Base-by-base conservation (phyloP, 345 rosid species). In the Ricinus communis region DNA sequence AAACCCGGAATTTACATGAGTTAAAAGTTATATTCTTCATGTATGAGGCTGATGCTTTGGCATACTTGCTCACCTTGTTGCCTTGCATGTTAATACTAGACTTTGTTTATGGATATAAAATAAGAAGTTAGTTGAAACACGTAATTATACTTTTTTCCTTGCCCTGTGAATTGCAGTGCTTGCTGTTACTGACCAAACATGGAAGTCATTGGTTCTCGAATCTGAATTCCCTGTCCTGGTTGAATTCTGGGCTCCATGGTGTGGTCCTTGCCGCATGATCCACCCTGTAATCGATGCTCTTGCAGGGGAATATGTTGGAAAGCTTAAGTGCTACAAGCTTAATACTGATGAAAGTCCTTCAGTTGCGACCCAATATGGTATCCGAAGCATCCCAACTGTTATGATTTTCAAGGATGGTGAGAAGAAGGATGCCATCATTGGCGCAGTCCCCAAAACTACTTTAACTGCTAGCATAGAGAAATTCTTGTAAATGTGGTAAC, bases 171-270 rank as follows among this genome's bases (percentile, higher is more conserved):
- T 10, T 62, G 78, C 78, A 82, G 85, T 82, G 68, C 51, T 79
- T 22, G 43, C 72, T 12, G 85, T 82, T 28, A 72, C 75, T 52
- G 87, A 79, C 43, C 66, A 67, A 0, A 72, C 78, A 30, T 84
- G 87, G 87, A 71, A 82, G 50, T 66, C 83, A 1, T 71, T 70
- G 7, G 82, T 84, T 24, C 78, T 84, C 8, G 82, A 75, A 7
- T 74, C 82, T 21, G 75, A 74, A 14, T 25, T 54, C 28, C 80
- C 87, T 5, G 83, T 84, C 14, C 75, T 84, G 49, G 87, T 84
- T 9, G 87, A 84, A 62, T 84, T 84, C 69, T 84, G 87, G 87
- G 87, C 87, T 51, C 87, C 87, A 22, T 84, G 87, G 87, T 84
- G 87, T 38, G 87, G 87, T 25, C 87, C 87, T 18, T 84, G 87